A percentile compares a stretch with the other conserved stretches of the same genome.
Conservation (phyloP, 345 rosid species). For the Adansonia digitata region DNA sequence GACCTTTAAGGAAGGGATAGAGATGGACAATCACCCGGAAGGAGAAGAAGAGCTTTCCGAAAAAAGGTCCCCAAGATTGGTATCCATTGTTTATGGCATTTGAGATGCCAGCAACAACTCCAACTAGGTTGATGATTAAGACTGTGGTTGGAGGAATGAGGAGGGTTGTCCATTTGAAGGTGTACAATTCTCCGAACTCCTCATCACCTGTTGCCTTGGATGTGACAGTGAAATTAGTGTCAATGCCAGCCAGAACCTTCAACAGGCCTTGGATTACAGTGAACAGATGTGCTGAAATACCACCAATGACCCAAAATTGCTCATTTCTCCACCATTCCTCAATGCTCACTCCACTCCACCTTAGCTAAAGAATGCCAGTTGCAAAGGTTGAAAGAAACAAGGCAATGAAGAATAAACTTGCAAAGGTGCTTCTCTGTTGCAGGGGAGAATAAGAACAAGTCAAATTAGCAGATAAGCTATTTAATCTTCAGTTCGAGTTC, state of each 20-base stretch:
- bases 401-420: constrained; percentile 87
- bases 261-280: constrained; percentile 86
- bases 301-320: constrained; percentile 98
- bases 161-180: constrained; percentile 93
- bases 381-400: constrained; percentile 75
- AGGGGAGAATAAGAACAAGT: not conserved
- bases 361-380: constrained; percentile 81
- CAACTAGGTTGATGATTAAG: constrained; percentile 81
- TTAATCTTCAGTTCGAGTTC: not conserved
- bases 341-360: constrained; percentile 98
- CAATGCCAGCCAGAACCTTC: constrained; percentile 84
- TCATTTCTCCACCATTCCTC: constrained; percentile 99
- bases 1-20: constrained; percentile 96
- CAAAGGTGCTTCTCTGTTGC: constrained; percentile 82
- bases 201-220: constrained; percentile 85
- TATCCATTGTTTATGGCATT: constrained; percentile 93
- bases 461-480: not conserved
- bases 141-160: constrained; percentile 95
- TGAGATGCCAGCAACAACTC: constrained; percentile 91
- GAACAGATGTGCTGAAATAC: constrained; percentile 89
- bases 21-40: constrained; percentile 97
- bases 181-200: constrained; percentile 79
- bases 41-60: constrained; percentile 92
- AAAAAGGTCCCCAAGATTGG: constrained; percentile 88
- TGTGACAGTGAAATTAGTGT: constrained; percentile 94